Percentiles rank a stretch among this genome's conserved stretches.
phyloP scores from a whole-genome alignment of 1,284 basidiomycete species.

The Leccinum insolens region DNA sequence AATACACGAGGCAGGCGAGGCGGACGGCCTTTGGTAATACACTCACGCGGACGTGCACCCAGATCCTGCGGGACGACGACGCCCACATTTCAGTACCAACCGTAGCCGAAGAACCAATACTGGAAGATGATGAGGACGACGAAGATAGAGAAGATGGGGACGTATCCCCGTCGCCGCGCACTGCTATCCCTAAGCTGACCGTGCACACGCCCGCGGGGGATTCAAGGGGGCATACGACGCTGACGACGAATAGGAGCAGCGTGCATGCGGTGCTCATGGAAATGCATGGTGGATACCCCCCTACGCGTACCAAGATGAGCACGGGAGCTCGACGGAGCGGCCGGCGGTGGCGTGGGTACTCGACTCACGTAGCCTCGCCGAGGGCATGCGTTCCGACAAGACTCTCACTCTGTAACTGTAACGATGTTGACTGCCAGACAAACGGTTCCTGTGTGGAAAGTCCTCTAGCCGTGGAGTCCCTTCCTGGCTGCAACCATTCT shows the following conservation, averaged over 20 bases:
- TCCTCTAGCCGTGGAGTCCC: too few relatives aligned
- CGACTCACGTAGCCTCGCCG: too few relatives aligned
- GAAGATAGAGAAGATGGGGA: not conserved
- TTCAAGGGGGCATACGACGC: constrained; percentile 70
- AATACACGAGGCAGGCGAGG: not conserved
- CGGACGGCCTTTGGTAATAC: constrained; percentile 41
- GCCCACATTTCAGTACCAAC: constrained; percentile 9
- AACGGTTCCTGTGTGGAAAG: too few relatives aligned
- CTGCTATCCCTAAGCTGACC: constrained; percentile 47
- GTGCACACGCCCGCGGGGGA: constrained; percentile 60
- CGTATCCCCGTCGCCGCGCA: constrained; percentile 31
- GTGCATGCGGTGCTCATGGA: constrained; percentile 73
- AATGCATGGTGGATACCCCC: constrained; percentile 7
- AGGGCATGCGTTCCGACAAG: too few relatives aligned
- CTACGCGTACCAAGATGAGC: too few relatives aligned
- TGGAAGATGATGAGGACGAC: not conserved
- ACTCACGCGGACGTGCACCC: constrained; percentile 51
- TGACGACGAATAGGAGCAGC: constrained; percentile 72
- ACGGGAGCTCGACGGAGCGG: too few relatives aligned
- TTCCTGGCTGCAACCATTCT: too few relatives aligned
- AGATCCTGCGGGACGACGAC: constrained; percentile 50
- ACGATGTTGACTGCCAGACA: too few relatives aligned
- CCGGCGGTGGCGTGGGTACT: too few relatives aligned
- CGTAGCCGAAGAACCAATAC: not conserved
- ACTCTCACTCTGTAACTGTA: too few relatives aligned